A percentile compares a stretch with the other conserved stretches of the same genome.
Evolutionary conservation across 257 asterid species (phyloP).

Genomic region (Nicotiana undulata): DNA sequence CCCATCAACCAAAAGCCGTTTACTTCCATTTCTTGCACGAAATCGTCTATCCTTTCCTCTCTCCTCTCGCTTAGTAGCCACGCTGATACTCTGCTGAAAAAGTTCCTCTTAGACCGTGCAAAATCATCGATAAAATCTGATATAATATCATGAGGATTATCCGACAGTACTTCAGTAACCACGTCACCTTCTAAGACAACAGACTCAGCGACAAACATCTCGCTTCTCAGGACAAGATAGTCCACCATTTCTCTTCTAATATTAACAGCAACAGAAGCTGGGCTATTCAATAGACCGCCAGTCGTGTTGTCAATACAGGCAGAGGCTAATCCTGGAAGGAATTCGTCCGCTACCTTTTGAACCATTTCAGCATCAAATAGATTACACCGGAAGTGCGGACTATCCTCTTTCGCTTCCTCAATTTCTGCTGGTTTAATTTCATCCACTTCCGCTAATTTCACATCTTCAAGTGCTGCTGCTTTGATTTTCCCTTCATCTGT

Average conservation of each 20-base stretch:
- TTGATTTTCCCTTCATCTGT: slow-evolving; percentile 12
- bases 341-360: slow-evolving; percentile 51
- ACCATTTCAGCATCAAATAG: slow-evolving; percentile 47
- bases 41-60: slow-evolving; percentile 63
- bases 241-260: slow-evolving; percentile 66
- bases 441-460: not conserved
- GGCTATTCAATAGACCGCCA: slow-evolving; percentile 51
- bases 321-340: slow-evolving; percentile 68
- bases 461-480: not conserved
- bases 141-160: slow-evolving; percentile 44
- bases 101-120: slow-evolving; percentile 48
- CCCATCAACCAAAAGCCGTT: slow-evolving; percentile 67
- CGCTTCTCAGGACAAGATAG: slow-evolving; percentile 55
- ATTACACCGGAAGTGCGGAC: slow-evolving; percentile 35
- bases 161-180: slow-evolving; percentile 23
- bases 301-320: slow-evolving; percentile 69
- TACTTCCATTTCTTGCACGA: slow-evolving; percentile 63
- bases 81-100: slow-evolving; percentile 52
- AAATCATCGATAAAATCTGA: slow-evolving; percentile 57
- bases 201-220: slow-evolving; percentile 51
- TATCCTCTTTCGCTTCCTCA: slow-evolving; percentile 39
- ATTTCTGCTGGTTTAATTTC: not conserved
- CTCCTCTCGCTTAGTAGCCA: slow-evolving; percentile 62
- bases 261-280: slow-evolving; percentile 58
- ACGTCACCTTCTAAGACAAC: slow-evolving; percentile 45